Base-by-base conservation (phyloP, 169 alveolate species). In the Plasmodium adleri region DNA sequence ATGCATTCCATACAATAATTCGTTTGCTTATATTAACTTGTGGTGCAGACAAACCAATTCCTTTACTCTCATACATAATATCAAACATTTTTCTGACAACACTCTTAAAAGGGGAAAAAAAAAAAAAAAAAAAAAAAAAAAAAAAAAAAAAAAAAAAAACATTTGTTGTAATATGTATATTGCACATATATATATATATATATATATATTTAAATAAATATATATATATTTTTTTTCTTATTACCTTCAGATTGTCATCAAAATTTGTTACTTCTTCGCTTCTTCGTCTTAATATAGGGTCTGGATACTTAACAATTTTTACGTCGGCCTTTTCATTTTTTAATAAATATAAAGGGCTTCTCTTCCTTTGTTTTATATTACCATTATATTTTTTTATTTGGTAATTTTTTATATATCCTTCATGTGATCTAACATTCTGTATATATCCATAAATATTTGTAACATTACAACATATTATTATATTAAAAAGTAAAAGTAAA, bases 21-120 rank as follows among this genome's bases (percentile, higher is more conserved):
- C 72, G 54, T 62, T 28, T 66, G 45, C 58, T 74, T 74, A 88
- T 63, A n/a, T 85, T 68, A 9, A 88, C 88, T 71, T 88, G 93
- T 3, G 93, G 90, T n/a, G 93, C 93, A 45, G 93, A 75, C n/a
- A 88, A 68, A 10, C 93, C 93, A 1, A 88, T 74, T n/a, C 90
- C 93, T 66, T 73, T 73, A 8, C 58, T 85, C 32, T 56, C 74
- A 13, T 88, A 88, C 93, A 88, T 88, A 24, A 75, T 26, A 22
- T 74, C 68, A 43, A 74, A 66, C 90, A 88, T 74, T 20, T 58
- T 26, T 32, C 74, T 52, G 9, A 74, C 72, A 15, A 66, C 13
- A 3, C 47, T 72, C 74, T 73, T 50, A 52, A 43, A 47, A 20
- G 22, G 22, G 22, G n/a, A n/a, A n/a, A 13, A 52, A 15, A 20